Percentiles rank a stretch among this genome's conserved stretches.
Evolutionary conservation across 73 alveolate species (phyloP).

Genomic region (Paramecium caudatum): DNA sequence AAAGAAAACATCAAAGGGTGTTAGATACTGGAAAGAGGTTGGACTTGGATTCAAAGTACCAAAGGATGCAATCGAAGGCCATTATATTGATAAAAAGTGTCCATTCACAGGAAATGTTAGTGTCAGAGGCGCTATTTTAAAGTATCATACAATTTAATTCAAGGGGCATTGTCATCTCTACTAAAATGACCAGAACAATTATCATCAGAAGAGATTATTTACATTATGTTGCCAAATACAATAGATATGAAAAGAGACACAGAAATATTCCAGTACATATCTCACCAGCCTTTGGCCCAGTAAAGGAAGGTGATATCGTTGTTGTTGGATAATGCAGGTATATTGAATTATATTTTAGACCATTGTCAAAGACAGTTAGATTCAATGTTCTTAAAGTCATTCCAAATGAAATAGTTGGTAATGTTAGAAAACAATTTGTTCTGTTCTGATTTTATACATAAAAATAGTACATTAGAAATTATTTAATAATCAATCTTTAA

Average conservation of each 20-base stretch:
- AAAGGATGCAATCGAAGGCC: constrained; percentile 96
- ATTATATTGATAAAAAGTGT: constrained; percentile 98
- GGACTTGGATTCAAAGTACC: constrained; percentile 99
- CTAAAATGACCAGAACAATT: constrained; percentile 99
- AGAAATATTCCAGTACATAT: constrained; percentile 94
- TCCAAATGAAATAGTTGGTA: constrained; percentile 94
- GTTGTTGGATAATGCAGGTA: constrained; percentile 99
- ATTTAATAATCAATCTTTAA: constrained; percentile 11
- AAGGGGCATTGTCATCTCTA: constrained; percentile 97
- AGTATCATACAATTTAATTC: constrained; percentile 73
- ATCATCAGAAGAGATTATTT: constrained; percentile 98
- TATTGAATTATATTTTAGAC: constrained; percentile 77
- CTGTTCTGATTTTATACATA: constrained; percentile 74
- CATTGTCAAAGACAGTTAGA: constrained; percentile 98
- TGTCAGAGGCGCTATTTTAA: constrained; percentile 96
- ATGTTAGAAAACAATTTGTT: constrained; percentile 97
- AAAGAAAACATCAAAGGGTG: constrained; percentile 91
- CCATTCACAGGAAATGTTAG: constrained; percentile 98
- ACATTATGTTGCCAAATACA: constrained; percentile 97
- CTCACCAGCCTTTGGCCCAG: constrained; percentile 92
- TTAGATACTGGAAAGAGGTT: constrained; percentile 97
- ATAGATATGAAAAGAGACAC: constrained; percentile 97
- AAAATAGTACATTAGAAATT: neutral
- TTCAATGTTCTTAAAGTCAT: constrained; percentile 97
- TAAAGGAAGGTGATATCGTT: constrained; percentile 98